phyloP scores from a whole-genome alignment of 1,284 basidiomycete genomes.

The Fomitopsis pinicola region DNA sequence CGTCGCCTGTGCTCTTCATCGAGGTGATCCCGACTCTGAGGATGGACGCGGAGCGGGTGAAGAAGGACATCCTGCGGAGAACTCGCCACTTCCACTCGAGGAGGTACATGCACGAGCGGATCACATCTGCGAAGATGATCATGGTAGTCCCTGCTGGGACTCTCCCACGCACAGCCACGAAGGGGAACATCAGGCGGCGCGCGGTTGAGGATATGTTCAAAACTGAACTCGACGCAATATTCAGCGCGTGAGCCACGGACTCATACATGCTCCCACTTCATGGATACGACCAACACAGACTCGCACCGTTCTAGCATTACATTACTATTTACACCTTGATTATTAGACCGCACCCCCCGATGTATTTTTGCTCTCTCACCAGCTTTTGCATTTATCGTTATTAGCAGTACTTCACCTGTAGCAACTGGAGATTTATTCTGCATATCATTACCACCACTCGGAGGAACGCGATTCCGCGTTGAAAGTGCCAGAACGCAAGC shows the following conservation, averaged over 20 bases:
- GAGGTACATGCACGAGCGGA: conserved; percentile 64
- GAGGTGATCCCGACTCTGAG: conserved; percentile 41
- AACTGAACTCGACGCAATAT: conserved; percentile 47
- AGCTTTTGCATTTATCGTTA: not conserved
- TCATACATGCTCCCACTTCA: not conserved
- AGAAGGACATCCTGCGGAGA: conserved; percentile 56
- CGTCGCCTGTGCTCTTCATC: conserved; percentile 63
- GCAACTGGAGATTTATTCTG: not conserved
- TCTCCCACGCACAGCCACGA: conserved; percentile 61
- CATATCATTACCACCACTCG: not conserved
- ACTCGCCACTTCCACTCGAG: conserved; percentile 56
- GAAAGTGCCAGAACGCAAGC: too few species aligned
- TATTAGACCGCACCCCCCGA: not conserved
- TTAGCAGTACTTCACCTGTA: not conserved
- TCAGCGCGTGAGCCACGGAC: conserved; percentile 17
- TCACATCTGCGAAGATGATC: conserved; percentile 49
- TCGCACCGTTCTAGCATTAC: too few species aligned
- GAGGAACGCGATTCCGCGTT: not conserved
- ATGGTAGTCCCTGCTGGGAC: conserved; percentile 50
- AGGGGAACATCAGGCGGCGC: conserved; percentile 62
- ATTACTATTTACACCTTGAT: not conserved
- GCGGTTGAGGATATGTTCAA: conserved; percentile 57
- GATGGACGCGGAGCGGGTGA: conserved; percentile 42
- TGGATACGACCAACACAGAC: not conserved
- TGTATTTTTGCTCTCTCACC: not conserved